These are phyloP conservation scores for Oryza glaberrima DNA, from an alignment of 176 grass and related monocot species.

Conservation along the genomic window DNA sequence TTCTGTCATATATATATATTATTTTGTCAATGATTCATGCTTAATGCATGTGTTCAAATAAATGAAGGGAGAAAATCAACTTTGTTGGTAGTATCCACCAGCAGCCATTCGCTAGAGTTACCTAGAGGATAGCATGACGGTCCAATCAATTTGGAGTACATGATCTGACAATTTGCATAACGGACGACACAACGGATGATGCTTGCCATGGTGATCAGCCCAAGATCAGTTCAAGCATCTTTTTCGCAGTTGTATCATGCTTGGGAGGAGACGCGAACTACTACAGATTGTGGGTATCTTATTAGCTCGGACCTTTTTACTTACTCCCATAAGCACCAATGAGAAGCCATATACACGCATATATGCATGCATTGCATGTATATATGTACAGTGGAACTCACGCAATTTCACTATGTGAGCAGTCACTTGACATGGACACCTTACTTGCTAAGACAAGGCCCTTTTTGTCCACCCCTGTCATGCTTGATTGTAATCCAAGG, in stretches of 20 bases:
- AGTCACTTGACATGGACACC: constrained; percentile 3
- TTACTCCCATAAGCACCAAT: not conserved
- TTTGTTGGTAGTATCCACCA: too few relatives aligned
- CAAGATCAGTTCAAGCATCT: not conserved
- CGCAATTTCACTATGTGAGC: not conserved
- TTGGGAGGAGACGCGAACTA: not conserved
- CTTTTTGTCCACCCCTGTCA: not conserved
- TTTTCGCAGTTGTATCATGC: constrained; percentile 12
- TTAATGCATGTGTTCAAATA: too few relatives aligned
- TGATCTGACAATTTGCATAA: not conserved
- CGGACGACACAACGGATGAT: not conserved
- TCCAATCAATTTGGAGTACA: not conserved
- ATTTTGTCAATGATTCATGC: too few relatives aligned
- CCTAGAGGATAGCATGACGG: too few relatives aligned
- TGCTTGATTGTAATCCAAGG: not conserved
- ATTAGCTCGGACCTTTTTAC: not conserved
- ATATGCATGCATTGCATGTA: not conserved
- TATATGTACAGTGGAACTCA: not conserved
- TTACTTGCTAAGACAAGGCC: not conserved
- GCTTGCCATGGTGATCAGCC: not conserved
- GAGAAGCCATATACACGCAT: not conserved
- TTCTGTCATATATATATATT: too few relatives aligned
- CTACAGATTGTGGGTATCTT: not conserved
- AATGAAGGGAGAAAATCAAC: too few relatives aligned
- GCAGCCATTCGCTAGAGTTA: too few relatives aligned